phyloP scores from a whole-genome alignment of 345 rosid genomes.

The Balakata baccata region DNA sequence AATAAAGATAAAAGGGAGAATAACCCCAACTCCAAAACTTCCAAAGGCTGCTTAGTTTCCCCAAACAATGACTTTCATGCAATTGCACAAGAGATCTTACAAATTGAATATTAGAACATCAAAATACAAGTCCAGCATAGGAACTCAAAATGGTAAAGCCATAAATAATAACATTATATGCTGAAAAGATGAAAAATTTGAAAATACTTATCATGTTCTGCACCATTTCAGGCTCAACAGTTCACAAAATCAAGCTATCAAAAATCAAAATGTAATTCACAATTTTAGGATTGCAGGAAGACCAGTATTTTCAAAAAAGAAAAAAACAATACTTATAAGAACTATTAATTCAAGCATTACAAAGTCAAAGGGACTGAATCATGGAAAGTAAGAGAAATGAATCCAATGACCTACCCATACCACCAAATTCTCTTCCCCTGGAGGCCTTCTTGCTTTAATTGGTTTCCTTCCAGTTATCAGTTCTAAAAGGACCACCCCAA shows the following conservation, averaged over 20 bases:
- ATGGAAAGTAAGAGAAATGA: slow-evolving; percentile 17
- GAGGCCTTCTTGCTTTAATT: slow-evolving; percentile 67
- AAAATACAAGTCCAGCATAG: too few relatives aligned
- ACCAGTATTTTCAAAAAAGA: too few relatives aligned
- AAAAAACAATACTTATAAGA: slow-evolving; percentile 13
- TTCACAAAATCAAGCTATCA: slow-evolving; percentile 11
- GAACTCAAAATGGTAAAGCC: neutral
- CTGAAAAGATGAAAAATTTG: slow-evolving; percentile 3
- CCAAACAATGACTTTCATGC: neutral
- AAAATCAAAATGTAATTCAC: slow-evolving; percentile 5
- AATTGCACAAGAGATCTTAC: neutral
- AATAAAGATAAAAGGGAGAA: neutral
- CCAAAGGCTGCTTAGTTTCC: neutral
- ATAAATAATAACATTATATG: neutral
- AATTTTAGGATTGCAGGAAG: neutral
- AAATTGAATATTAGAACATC: too few relatives aligned
- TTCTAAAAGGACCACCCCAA: slow-evolving; percentile 87
- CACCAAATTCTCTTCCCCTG: slow-evolving; percentile 91
- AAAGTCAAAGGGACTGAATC: slow-evolving; percentile 31
- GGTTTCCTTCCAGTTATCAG: slow-evolving; percentile 83
- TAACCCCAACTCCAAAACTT: neutral
- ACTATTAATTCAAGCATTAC: slow-evolving; percentile 25
- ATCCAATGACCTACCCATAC: slow-evolving; percentile 66
- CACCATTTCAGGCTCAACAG: slow-evolving; percentile 4
- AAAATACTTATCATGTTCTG: neutral